phyloP scores from a whole-genome alignment of 2,329 filamentous ascomycete species.

The Teratosphaeria nubilosa region DNA sequence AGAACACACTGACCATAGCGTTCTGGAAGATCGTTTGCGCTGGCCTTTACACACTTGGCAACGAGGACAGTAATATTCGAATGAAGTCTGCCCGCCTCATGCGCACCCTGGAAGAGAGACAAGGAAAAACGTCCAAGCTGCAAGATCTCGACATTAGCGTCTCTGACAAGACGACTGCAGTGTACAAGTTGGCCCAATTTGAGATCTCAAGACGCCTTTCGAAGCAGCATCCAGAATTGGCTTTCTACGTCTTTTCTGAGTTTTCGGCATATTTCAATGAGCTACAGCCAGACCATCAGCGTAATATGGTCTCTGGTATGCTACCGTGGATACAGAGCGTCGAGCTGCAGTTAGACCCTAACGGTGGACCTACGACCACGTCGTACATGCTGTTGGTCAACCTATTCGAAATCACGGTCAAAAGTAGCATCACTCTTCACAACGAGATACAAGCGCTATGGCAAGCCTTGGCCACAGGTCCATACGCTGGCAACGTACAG shows the following conservation, averaged over 20 bases:
- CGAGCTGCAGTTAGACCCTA: conserved; percentile 83
- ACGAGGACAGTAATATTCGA: conserved; percentile 78
- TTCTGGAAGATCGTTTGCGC: conserved; percentile 88
- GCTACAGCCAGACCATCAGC: conserved; percentile 63
- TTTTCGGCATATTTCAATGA: conserved; percentile 91
- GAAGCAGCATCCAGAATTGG: conserved; percentile 77
- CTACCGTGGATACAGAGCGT: conserved; percentile 94
- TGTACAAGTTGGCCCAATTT: conserved; percentile 95
- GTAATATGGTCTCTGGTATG: conserved; percentile 89
- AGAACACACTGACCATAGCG: conserved; percentile 69
- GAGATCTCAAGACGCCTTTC: conserved; percentile 87
- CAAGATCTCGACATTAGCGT: conserved; percentile 98
- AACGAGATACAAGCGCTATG: conserved; percentile 96
- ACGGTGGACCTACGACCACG: conserved; percentile 77
- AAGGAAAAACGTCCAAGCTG: conserved; percentile 77
- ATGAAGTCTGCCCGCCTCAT: conserved; percentile 79
- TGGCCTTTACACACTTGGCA: conserved; percentile 84
- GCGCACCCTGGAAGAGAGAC: conserved; percentile 63
- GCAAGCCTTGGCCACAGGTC: conserved; percentile 90
- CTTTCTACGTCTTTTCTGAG: conserved; percentile 91
- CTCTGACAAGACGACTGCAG: conserved; percentile 93
- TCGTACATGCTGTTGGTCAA: conserved; percentile 95
- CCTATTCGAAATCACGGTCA: conserved; percentile 90
- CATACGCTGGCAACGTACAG: conserved; percentile 86
- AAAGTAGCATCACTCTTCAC: conserved; percentile 75